A percentile compares a stretch with the other conserved stretches of the same genome.
These are phyloP conservation scores for Cryptococcus sp. DNA, from an alignment of 1,284 basidiomycete species.

Conservation along the genomic window DNA sequence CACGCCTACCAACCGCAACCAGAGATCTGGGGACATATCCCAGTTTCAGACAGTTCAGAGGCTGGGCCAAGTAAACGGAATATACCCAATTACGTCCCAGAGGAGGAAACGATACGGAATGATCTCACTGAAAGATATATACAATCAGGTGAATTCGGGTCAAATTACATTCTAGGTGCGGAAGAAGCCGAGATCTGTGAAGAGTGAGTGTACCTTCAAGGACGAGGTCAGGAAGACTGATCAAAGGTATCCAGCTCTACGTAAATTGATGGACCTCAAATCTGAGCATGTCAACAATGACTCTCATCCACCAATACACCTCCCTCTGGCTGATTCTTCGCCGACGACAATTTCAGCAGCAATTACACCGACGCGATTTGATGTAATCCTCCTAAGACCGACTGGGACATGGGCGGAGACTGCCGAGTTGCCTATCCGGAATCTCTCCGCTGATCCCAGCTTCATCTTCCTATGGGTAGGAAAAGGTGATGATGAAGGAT, in stretches of 20 bases:
- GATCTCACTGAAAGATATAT: constrained; percentile 81
- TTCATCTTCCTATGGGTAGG: constrained; percentile 98
- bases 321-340: constrained; percentile 15
- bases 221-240: not conserved
- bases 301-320: constrained; percentile 42
- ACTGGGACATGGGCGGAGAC: constrained; percentile 82
- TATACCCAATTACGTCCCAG: constrained; percentile 14
- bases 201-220: constrained; percentile 62
- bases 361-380: constrained; percentile 58
- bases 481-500: constrained; percentile 78
- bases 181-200: constrained; percentile 80
- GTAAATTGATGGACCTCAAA: constrained; percentile 72
- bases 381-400: constrained; percentile 88
- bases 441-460: constrained; percentile 80
- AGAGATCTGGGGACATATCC: constrained; percentile 43
- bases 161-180: constrained; percentile 83
- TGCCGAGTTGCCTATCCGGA: constrained; percentile 73
- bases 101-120: constrained; percentile 17
- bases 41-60: not conserved
- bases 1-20: constrained; percentile 52
- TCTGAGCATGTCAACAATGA: constrained; percentile 46
- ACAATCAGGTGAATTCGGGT: constrained; percentile 81
- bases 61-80: constrained; percentile 8
- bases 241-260: constrained; percentile 82
- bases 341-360: constrained; percentile 6